phyloP scores from a whole-genome alignment of 805 yeast genomes.

The Groenewaldozyma tartarivorans region DNA sequence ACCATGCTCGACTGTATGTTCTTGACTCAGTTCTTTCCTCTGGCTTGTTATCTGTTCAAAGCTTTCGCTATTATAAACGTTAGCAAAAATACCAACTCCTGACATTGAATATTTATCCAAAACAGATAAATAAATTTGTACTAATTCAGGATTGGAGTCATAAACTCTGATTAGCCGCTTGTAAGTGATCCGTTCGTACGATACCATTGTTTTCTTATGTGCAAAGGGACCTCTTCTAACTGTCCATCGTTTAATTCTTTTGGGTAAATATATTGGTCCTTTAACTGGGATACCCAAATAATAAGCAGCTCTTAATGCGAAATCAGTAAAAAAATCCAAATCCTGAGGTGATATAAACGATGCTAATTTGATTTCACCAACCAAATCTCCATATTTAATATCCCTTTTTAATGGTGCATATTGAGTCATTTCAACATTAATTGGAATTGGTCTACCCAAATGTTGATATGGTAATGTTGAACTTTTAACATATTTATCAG shows the following conservation, averaged over 20 bases:
- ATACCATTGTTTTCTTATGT: constrained; percentile 89
- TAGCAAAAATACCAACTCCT: constrained; percentile 79
- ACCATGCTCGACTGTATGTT: constrained; percentile 7
- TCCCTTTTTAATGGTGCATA: constrained; percentile 69
- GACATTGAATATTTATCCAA: constrained; percentile 66
- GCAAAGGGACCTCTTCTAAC: constrained; percentile 90
- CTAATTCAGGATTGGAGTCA: constrained; percentile 77
- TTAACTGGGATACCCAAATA: constrained; percentile 81
- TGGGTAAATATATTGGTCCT: constrained; percentile 59
- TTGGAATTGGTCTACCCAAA: constrained; percentile 56
- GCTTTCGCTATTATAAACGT: constrained; percentile 46
- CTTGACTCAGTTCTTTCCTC: constrained; percentile 18
- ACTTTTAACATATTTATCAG: constrained; percentile 14
- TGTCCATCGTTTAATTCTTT: constrained; percentile 81
- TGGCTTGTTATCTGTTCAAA: constrained; percentile 27
- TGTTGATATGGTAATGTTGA: constrained; percentile 17
- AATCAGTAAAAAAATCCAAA: constrained; percentile 70
- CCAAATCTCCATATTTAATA: constrained; percentile 55
- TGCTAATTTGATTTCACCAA: constrained; percentile 66
- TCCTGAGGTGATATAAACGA: constrained; percentile 51
- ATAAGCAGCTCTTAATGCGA: constrained; percentile 82
- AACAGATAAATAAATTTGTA: constrained; percentile 74
- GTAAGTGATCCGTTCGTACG: constrained; percentile 81
- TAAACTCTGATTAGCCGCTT: constrained; percentile 63
- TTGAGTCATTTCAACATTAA: constrained; percentile 72